phyloP scores from a whole-genome alignment of 441 rosid genomes.

The Jatropha podagrica region DNA sequence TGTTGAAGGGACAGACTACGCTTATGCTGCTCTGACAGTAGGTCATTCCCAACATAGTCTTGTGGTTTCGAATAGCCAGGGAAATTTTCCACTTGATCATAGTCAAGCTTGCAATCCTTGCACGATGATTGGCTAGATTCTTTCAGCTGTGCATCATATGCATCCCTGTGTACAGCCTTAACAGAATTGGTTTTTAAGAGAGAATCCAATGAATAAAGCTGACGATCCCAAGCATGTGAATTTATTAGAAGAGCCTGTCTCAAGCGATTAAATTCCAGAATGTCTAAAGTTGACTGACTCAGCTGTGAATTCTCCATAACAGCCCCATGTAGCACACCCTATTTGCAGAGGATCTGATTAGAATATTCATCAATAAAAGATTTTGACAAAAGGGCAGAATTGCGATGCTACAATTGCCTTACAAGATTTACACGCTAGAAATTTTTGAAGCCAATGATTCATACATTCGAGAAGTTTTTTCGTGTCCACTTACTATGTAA shows the following conservation, averaged over 20 bases:
- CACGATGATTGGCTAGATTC: constrained; percentile 29
- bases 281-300: constrained; percentile 49
- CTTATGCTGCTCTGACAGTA: constrained; percentile 32
- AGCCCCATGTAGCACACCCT: constrained; percentile 61
- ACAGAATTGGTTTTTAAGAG: constrained; percentile 48
- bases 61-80: constrained; percentile 31
- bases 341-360: constrained; percentile 19
- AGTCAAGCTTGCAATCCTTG: constrained; percentile 33
- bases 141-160: constrained; percentile 31
- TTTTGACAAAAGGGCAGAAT: background rate
- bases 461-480: constrained; percentile 4
- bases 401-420: background rate
- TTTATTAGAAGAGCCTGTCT: constrained; percentile 67
- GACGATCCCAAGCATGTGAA: constrained; percentile 77
- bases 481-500: constrained; percentile 52
- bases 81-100: constrained; percentile 25
- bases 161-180: constrained; percentile 35
- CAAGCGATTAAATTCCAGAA: constrained; percentile 70
- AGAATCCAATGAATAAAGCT: constrained; percentile 60
- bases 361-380: constrained; percentile 13
- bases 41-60: constrained; percentile 31
- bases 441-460: background rate
- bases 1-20: constrained; percentile 20
- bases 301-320: constrained; percentile 38
- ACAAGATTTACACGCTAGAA: background rate